Conservation (phyloP, 805 yeast genomes). For the Schizosaccharomyces japonicus region DNA sequence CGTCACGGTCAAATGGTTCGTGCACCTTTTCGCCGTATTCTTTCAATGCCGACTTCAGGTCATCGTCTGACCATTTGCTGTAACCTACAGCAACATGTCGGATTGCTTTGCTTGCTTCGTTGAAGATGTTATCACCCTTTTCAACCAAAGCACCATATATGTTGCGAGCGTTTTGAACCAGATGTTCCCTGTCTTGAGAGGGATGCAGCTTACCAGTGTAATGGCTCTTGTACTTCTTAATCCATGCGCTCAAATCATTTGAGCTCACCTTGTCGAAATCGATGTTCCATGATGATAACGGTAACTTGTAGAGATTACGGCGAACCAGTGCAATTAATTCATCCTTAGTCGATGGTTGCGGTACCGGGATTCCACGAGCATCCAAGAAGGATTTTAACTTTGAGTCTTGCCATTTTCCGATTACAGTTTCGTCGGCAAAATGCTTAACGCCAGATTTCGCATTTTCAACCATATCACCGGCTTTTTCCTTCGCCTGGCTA, state of each 20-base stretch:
- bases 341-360: not conserved
- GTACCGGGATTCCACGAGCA: conserved; percentile 16
- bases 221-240: not conserved
- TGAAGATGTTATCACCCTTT: not conserved
- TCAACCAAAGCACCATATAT: not conserved
- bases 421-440: not conserved
- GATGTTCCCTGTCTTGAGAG: not conserved
- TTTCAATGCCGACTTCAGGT: not conserved
- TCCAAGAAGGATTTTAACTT: conserved; percentile 23
- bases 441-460: not conserved
- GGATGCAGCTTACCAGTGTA: conserved; percentile 1
- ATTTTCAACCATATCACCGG: too few species aligned
- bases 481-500: too few species aligned
- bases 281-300: not conserved
- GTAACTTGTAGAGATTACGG: not conserved
- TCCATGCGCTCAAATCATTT: not conserved
- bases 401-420: conserved; percentile 20
- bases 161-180: not conserved
- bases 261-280: not conserved
- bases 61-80: not conserved
- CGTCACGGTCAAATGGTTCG: not conserved
- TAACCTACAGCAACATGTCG: not conserved
- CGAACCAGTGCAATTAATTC: conserved; percentile 1
- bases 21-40: not conserved
- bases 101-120: not conserved